Evolutionary conservation across 805 yeast species (phyloP), one percentile per base, ranked within the genome.

Genomic region (Metschnikowia proteae): DNA sequence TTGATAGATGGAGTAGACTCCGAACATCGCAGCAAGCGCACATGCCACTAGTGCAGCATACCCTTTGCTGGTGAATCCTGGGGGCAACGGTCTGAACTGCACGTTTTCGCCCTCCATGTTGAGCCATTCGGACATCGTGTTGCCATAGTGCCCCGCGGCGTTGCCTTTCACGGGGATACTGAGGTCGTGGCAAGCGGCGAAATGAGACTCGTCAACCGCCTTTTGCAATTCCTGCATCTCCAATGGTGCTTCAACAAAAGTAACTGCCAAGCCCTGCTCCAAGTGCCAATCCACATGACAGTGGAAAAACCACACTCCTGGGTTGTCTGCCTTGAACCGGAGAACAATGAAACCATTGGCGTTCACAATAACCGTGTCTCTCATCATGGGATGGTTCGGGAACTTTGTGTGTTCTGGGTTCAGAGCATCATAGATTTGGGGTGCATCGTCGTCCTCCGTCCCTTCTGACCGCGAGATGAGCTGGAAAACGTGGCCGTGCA

Each of bases 301-400:
- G 64, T 90, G 97, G 82, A 90, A 86, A 52, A 86, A 80, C 97
- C 97, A 91, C 26, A 89, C 83, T 49, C 97, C 97, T 3, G 97
- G 96, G 60, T 91, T 90, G 60, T 86, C 81, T 9, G 96, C 89
- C 58, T 71, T 77, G 65, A 88, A 88, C 56, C 97, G 73, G 30
- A 82, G 61, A 13, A 84, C 90, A 44, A 83, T 65, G 63, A 82
- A 79, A 2, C 91, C 88, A 57, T 83, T 82, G 31, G 85, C 80
- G 44, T 81, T 79, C 13, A 88, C 81, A 55, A 77, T 71, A 22
- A 81, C 81, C 0, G 92, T 85, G 61, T 90, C 96, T 66, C 96
- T 76, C 43, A 73, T 62, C 61, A 80, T 62, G 35, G 90, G 96
- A 47, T 70, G 65, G 35, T 78, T 79, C 6, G 88, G 88, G 59